These are phyloP conservation scores for Geranium rotundifolium DNA, from an alignment of 345 rosid species.

Conservation along the genomic window DNA sequence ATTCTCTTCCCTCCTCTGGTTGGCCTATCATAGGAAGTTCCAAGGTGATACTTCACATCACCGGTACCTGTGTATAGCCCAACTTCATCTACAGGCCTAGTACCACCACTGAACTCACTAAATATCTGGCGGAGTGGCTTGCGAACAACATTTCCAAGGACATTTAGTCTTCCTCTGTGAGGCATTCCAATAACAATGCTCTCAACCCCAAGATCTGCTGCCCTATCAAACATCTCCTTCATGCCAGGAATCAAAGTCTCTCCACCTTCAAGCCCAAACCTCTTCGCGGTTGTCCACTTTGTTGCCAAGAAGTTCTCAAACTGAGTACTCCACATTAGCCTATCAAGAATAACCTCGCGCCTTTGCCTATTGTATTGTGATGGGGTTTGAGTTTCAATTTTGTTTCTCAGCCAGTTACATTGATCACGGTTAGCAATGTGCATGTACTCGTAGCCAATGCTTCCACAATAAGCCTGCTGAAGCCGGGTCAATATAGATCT, in stretches of 20 bases:
- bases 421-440: conserved; percentile 72
- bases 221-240: conserved; percentile 81
- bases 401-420: conserved; percentile 82
- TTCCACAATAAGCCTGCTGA: conserved; percentile 83
- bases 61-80: conserved; percentile 81
- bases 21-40: conserved; percentile 82
- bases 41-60: conserved; percentile 77
- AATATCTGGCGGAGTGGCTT: conserved; percentile 44
- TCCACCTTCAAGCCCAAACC: conserved; percentile 88
- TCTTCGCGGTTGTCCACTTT: conserved; percentile 79
- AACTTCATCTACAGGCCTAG: conserved; percentile 71
- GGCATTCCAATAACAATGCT: conserved; percentile 59
- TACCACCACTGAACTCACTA: conserved; percentile 49
- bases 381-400: conserved; percentile 73
- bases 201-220: conserved; percentile 77
- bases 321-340: conserved; percentile 73
- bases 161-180: conserved; percentile 71
- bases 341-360: conserved; percentile 61
- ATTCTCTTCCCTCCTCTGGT: conserved; percentile 81
- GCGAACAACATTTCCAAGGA: conserved; percentile 68
- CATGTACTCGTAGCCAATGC: conserved; percentile 74
- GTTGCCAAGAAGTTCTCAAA: conserved; percentile 84
- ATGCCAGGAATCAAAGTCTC: conserved; percentile 83
- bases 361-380: conserved; percentile 59
- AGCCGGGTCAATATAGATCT: conserved; percentile 62